Conservation (phyloP, 75 land plant genomes). For the Pinus tabuliformis region DNA sequence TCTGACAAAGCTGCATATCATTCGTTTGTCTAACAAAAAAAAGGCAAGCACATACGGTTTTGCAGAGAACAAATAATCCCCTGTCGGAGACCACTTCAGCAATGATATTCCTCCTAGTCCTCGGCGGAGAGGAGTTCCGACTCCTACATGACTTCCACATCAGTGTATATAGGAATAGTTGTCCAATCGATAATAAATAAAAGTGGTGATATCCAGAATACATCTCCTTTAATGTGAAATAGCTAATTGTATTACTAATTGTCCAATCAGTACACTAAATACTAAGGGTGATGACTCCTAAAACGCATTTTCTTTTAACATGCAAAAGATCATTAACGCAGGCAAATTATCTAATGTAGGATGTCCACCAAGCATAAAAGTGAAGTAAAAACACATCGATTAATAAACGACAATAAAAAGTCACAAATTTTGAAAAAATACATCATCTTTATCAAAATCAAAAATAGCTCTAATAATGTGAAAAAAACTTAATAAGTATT, state of each 20-base stretch:
- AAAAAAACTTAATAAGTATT: background rate
- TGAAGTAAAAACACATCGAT: background rate
- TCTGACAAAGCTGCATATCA: background rate
- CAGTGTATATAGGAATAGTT: background rate
- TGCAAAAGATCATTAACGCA: background rate
- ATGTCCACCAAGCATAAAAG: background rate
- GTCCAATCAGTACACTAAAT: background rate
- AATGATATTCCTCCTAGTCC: slow-evolving; percentile 81
- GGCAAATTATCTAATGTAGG: background rate
- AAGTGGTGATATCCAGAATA: background rate
- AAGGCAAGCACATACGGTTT: slow-evolving; percentile 44
- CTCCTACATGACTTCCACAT: slow-evolving; percentile 30
- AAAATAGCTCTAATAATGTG: background rate
- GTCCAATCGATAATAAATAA: background rate
- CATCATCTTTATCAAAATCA: background rate
- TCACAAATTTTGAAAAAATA: background rate
- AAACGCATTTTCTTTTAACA: background rate
- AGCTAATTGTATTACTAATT: background rate
- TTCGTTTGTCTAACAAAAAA: background rate
- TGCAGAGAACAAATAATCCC: slow-evolving; percentile 88
- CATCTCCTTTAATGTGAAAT: background rate
- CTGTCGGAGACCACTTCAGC: slow-evolving; percentile 88
- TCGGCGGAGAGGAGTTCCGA: slow-evolving; percentile 84
- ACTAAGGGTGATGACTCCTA: background rate
- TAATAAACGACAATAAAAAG: background rate